A percentile compares a stretch with the other conserved stretches of the same genome.
These are phyloP conservation scores for Lipomyces lipofer DNA, from an alignment of 805 yeast genomes.

Conservation along the genomic window DNA sequence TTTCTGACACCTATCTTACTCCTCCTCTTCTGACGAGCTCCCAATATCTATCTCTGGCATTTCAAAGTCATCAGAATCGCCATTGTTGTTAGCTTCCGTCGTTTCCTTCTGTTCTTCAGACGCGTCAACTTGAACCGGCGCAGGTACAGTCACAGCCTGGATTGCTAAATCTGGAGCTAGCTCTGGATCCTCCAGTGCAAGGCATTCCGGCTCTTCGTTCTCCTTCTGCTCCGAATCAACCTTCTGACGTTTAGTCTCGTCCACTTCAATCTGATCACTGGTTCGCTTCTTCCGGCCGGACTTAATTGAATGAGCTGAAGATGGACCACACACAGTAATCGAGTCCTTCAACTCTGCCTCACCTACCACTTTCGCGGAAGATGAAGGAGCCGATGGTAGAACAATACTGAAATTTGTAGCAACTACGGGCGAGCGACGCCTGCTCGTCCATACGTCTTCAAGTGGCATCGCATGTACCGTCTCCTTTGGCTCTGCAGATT, in stretches of 20 bases:
- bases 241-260: conserved; percentile 6
- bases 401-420: too few relatives aligned
- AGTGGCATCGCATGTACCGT: too few relatives aligned
- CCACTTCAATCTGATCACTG: too few relatives aligned
- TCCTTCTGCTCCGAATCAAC: conserved; percentile 3
- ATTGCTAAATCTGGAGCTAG: background rate
- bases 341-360: too few relatives aligned
- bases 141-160: background rate
- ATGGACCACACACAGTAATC: too few relatives aligned
- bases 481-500: too few relatives aligned
- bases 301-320: too few relatives aligned
- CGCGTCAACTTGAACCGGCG: background rate
- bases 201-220: background rate
- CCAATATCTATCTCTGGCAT: conserved; percentile 21
- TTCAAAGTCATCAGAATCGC: conserved; percentile 30
- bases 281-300: background rate
- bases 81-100: conserved; percentile 13
- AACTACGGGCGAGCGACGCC: too few relatives aligned
- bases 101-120: background rate
- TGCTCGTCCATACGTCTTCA: too few relatives aligned
- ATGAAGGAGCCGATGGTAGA: too few relatives aligned
- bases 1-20: background rate
- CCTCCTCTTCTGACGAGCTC: conserved; percentile 22
- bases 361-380: too few relatives aligned
- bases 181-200: background rate